Evolutionary conservation across 805 yeast genomes (phyloP), one percentile per base, ranked within the genome.

Genomic region (Naumovozyma baii): DNA sequence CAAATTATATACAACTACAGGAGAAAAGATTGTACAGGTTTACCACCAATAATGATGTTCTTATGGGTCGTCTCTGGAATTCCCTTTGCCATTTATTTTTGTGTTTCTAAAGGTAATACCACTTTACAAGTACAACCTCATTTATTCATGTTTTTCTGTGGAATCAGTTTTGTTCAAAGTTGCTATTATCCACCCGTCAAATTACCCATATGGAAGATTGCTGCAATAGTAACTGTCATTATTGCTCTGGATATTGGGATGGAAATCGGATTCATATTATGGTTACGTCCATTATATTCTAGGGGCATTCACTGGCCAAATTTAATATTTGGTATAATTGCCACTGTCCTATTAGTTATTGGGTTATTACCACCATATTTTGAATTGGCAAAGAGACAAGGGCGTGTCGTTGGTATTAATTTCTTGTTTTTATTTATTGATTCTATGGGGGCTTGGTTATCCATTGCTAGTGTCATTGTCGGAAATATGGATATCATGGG

Each of bases 351-450:
- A 15, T 64, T 90, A 7, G 92, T 83, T 0, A 55, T 72, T 2
- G 97, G 97, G 0, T 67, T 90, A 28, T 47, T 90, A 0, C 96
- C 96, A 0, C 96, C 96, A 3, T 90, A 88, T 57, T 78, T 76
- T 49, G 96, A 90, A 57, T 63, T 90, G 18, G 72, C 77, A 25
- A 83, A 85, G 53, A 69, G 95, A 46, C 60, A 74, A 38, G 96
- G 96, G 1, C 64, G 82, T 28, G 96, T 90, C 2, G 77, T 87
- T 3, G 97, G 97, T 0, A 81, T 90, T 52, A 87, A 87, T 56
- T 87, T 90, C 53, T 48, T 82, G 2, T 90, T 90, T 47, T 66
- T 90, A 42, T 52, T 69, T 4, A 63, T 88, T 63, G 96, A 90
- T 57, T 74, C 83, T 3, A 46, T 74, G 18, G 97, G 97, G 7